These are phyloP conservation scores for Colletotrichum sp. DNA, from an alignment of 2,329 filamentous ascomycete species.

Conservation along the genomic window DNA sequence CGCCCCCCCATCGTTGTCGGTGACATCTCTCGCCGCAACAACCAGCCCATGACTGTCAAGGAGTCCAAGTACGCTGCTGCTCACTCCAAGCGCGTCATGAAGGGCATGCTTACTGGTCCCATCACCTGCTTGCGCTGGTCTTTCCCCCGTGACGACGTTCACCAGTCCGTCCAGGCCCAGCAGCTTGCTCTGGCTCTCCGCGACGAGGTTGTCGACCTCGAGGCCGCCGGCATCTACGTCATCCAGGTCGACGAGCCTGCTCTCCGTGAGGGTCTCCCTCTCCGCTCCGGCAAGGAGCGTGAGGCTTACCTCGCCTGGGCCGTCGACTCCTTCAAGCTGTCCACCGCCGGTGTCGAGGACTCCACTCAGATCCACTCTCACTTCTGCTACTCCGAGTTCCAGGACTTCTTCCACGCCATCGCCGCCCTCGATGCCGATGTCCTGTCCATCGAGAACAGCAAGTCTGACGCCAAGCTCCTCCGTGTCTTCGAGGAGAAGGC, in stretches of 20 bases:
- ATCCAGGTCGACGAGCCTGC: conserved; percentile 99
- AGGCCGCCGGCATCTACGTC: conserved; percentile 94
- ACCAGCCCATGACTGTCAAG: conserved; percentile 94
- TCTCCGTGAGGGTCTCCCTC: conserved; percentile 98
- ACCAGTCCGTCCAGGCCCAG: conserved; percentile 98
- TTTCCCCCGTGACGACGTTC: conserved; percentile 99
- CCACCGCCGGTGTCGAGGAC: conserved; percentile 91
- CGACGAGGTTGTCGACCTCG: conserved; percentile 97
- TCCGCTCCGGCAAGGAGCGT: conserved; percentile 91
- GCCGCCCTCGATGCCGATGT: conserved; percentile 97
- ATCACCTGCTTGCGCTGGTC: conserved; percentile 99
- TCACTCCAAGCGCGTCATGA: conserved; percentile 99
- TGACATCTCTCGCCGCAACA: conserved; percentile 91
- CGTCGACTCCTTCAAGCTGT: conserved; percentile 96
- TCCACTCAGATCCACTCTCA: conserved; percentile 99
- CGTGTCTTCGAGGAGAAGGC: conserved; percentile 97
- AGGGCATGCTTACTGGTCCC: conserved; percentile 99
- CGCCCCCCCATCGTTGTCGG: conserved; percentile 98
- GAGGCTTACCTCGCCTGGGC: conserved; percentile 98
- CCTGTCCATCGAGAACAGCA: conserved; percentile 99
- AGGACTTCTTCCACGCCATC: conserved; percentile 99
- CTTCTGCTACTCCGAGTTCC: conserved; percentile 99
- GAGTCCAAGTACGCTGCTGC: conserved; percentile 99
- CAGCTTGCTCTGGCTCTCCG: conserved; percentile 98
- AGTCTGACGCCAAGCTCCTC: conserved; percentile 98